Conservation (phyloP, 1,139 yeast species). For the Ogataea hybrid region DNA sequence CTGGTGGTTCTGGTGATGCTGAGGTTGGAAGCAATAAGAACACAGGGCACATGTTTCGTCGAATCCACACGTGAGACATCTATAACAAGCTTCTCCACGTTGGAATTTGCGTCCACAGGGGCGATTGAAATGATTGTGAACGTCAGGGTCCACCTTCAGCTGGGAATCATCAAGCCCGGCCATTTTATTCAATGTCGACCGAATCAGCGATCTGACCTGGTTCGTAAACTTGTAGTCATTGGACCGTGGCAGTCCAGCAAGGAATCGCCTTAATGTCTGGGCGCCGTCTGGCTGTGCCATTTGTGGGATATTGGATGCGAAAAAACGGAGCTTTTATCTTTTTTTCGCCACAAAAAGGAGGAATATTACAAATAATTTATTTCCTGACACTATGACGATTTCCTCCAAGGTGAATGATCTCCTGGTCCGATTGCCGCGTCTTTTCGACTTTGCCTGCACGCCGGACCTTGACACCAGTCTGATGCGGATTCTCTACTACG, state of each 20-base stretch:
- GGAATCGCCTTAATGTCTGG: conserved; percentile 15
- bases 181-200: conserved; percentile 45
- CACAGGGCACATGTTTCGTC: conserved; percentile 91
- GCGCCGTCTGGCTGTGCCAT: conserved; percentile 7
- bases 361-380: conserved; percentile 1
- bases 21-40: conserved; percentile 68
- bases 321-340: neutral
- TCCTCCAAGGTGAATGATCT: conserved; percentile 6
- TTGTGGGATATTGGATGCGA: neutral
- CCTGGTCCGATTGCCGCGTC: conserved; percentile 12
- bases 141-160: conserved; percentile 22
- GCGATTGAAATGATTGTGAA: conserved; percentile 58
- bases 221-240: conserved; percentile 38
- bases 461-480: conserved; percentile 17
- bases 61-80: conserved; percentile 78
- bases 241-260: conserved; percentile 24
- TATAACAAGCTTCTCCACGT: conserved; percentile 83
- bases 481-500: conserved; percentile 22
- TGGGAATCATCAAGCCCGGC: conserved; percentile 25
- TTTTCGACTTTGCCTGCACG: conserved; percentile 15
- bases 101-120: conserved; percentile 77
- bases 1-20: conserved; percentile 72
- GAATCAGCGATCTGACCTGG: conserved; percentile 40
- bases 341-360: conserved; percentile 10
- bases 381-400: neutral